Percentiles rank a stretch among this genome's conserved stretches.
Evolutionary conservation across 768 basidiomycete genomes (phyloP).

Genomic region (Auriscalpium microsporum): DNA sequence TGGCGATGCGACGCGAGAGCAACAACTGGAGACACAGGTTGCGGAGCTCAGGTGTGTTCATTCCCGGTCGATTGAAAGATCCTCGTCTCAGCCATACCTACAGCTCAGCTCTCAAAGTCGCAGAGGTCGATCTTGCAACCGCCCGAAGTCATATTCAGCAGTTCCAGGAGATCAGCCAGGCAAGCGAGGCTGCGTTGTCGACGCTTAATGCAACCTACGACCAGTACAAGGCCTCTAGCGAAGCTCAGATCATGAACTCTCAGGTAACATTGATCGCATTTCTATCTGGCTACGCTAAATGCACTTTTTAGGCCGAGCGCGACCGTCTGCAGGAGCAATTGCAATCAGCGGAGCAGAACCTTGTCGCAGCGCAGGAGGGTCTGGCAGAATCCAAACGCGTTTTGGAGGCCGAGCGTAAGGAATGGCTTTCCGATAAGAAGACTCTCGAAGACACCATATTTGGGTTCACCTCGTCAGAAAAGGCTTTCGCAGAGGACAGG

Average conservation of each 20-base stretch:
- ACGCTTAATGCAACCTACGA: slow-evolving; percentile 67
- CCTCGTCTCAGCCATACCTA: neutral
- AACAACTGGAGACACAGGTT: slow-evolving; percentile 76
- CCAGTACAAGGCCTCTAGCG: slow-evolving; percentile 68
- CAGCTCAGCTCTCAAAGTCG: slow-evolving; percentile 68
- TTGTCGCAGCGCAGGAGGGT: slow-evolving; percentile 38
- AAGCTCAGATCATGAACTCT: slow-evolving; percentile 55
- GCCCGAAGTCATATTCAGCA: slow-evolving; percentile 71
- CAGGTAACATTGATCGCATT: slow-evolving; percentile 39
- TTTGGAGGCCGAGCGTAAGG: slow-evolving; percentile 59
- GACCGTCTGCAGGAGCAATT: slow-evolving; percentile 58
- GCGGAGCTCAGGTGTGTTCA: slow-evolving; percentile 67
- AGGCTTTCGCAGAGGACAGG: slow-evolving; percentile 54
- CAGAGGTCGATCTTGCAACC: slow-evolving; percentile 66
- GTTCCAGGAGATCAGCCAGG: slow-evolving; percentile 79
- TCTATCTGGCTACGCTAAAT: neutral
- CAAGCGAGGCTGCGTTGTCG: slow-evolving; percentile 69
- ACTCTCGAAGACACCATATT: slow-evolving; percentile 75
- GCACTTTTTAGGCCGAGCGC: slow-evolving; percentile 45
- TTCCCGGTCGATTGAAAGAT: neutral
- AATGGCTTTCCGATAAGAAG: slow-evolving; percentile 75
- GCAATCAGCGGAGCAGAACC: slow-evolving; percentile 43
- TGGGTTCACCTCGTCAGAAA: slow-evolving; percentile 71
- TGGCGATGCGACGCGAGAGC: slow-evolving; percentile 53
- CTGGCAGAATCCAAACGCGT: slow-evolving; percentile 52